Percentiles rank a stretch among this genome's conserved stretches.
Conservation (phyloP, 2,329 filamentous ascomycete genomes). For the Colletotrichum salicis region DNA sequence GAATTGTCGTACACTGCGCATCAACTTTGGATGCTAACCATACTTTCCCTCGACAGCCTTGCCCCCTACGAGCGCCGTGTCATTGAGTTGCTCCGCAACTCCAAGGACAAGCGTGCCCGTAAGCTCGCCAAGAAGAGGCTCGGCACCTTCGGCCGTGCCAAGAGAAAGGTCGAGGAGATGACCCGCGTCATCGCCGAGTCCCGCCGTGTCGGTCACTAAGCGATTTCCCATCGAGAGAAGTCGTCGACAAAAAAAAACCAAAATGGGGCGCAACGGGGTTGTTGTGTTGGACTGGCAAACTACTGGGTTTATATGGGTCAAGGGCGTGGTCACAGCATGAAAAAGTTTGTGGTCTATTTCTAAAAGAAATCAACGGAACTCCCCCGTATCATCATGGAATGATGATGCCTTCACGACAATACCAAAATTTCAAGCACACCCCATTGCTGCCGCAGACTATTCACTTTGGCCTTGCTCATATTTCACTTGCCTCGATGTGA, state of each 20-base stretch:
- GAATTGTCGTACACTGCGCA: neutral
- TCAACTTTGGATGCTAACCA: slow-evolving; percentile 42
- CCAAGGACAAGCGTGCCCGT: slow-evolving; percentile 98
- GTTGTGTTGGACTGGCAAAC: slow-evolving; percentile 15
- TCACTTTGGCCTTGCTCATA: neutral
- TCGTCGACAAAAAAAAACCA: neutral
- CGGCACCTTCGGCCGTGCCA: slow-evolving; percentile 98
- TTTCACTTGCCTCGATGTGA: neutral
- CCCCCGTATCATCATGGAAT: slow-evolving; percentile 41
- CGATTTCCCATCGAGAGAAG: neutral
- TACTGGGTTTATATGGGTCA: slow-evolving; percentile 41
- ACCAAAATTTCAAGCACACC: slow-evolving; percentile 44
- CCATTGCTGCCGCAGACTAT: neutral
- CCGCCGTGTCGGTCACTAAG: slow-evolving; percentile 74
- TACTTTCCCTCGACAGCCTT: slow-evolving; percentile 62
- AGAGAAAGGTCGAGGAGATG: slow-evolving; percentile 99
- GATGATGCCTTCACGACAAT: slow-evolving; percentile 47
- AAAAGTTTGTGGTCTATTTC: slow-evolving; percentile 38
- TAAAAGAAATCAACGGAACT: slow-evolving; percentile 37
- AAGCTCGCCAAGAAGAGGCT: slow-evolving; percentile 99
- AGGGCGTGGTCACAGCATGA: slow-evolving; percentile 45
- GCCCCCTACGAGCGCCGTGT: slow-evolving; percentile 98
- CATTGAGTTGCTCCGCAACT: slow-evolving; percentile 98
- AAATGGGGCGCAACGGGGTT: neutral
- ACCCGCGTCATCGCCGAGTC: slow-evolving; percentile 97